These are phyloP conservation scores for Lophiostoma macrostomum DNA, from an alignment of 495 filamentous ascomycete genomes.

Conservation along the genomic window DNA sequence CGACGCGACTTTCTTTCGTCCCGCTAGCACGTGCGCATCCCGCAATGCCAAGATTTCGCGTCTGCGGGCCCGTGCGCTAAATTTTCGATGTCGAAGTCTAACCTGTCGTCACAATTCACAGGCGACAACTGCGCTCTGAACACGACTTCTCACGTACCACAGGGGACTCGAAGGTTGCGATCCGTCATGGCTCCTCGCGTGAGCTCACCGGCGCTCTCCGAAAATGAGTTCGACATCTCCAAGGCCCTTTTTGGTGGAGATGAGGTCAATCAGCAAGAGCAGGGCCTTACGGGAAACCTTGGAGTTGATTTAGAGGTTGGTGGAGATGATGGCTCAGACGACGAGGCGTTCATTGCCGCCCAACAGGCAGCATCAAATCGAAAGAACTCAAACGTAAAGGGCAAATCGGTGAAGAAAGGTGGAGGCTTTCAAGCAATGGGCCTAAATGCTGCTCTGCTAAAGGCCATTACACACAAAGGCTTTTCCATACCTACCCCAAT, in stretches of 20 bases:
- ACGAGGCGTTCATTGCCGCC: constrained; percentile 85
- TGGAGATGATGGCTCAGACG: constrained; percentile 52
- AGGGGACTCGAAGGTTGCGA: not conserved
- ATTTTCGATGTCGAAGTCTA: constrained; percentile 10
- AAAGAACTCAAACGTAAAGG: constrained; percentile 76
- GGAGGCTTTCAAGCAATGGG: constrained; percentile 97
- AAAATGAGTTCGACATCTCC: constrained; percentile 89
- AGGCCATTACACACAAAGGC: constrained; percentile 87
- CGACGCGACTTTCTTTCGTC: constrained; percentile 12
- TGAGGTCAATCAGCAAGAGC: constrained; percentile 22
- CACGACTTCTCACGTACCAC: not conserved
- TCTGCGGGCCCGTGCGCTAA: constrained; percentile 6
- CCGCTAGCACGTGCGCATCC: constrained; percentile 26
- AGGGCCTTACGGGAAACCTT: constrained; percentile 29
- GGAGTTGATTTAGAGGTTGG: constrained; percentile 36
- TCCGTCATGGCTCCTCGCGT: constrained; percentile 56
- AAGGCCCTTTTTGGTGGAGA: constrained; percentile 67
- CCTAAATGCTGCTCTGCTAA: constrained; percentile 73
- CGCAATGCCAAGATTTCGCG: constrained; percentile 26
- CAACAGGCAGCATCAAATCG: constrained; percentile 81
- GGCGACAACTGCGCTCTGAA: too few species aligned
- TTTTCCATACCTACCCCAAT: constrained; percentile 96
- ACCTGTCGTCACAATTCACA: too few species aligned
- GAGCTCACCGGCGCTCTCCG: constrained; percentile 78
- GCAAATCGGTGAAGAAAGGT: constrained; percentile 83